Evolutionary conservation across 1,284 basidiomycete genomes (phyloP), one percentile per base, ranked within the genome.

Genomic region (Papiliotrema terrestris): DNA sequence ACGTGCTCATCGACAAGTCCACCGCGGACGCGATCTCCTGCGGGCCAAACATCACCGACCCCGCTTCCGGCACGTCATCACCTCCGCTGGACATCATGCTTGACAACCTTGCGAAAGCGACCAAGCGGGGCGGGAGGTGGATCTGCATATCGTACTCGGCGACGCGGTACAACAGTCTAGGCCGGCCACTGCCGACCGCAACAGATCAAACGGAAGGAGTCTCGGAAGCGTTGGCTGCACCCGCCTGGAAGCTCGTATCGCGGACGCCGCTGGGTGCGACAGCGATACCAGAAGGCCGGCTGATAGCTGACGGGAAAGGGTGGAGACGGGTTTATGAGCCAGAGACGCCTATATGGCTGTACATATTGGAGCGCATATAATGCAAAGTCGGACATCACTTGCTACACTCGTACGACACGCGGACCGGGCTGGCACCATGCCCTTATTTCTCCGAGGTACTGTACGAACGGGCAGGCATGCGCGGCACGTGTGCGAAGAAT

Each of bases 11-110:
- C 26, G 73, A 75, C 55, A 75, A 75, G 52, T 73, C 71, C 0
- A 74, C 73, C 0, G 68, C 68, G 1, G 73, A 75, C 50, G 73
- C 73, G 2, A 74, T 75, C 9, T 71, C 73, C 5, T 74, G 72
- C 46, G 64, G 66, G 1, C 61, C 61, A 6, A 49, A 49, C 22
- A 13, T 66, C 15, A 35, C 23, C 26, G 15, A 19, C 11, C 37
- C 19, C 8, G 41, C 37, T 19, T 35, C 32, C 2, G 26, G 22
- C 23, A 19, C 23, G 20, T 20, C 43, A 8, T 13, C 8, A 41
- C 39, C 29, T 15, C 60, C 69, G 1, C 56, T 72, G 19, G 56
- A 65, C 8, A 56, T 61, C 2, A 51, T 71, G 17, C 62, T 64
- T 46, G 37, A 45, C 11, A 68, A 70, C 45, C 56, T 73, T 11